Conservation (phyloP, 495 filamentous ascomycete genomes). For the Penicillium macrosclerotiorum region DNA sequence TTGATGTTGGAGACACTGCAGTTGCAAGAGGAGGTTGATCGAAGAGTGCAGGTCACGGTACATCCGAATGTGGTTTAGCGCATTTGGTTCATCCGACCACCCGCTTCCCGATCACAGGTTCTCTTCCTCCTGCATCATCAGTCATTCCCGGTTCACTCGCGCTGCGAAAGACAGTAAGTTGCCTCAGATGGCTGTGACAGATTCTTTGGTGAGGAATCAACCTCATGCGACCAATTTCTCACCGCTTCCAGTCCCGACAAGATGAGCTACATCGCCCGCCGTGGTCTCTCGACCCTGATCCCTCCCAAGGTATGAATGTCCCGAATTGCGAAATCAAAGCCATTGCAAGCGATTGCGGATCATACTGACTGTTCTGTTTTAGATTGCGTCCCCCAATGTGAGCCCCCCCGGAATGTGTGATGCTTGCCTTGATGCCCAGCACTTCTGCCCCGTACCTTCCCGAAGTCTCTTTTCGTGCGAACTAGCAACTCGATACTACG, state of each 20-base stretch:
- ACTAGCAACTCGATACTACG: conserved; percentile 5
- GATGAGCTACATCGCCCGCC: conserved; percentile 88
- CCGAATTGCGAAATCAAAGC: conserved; percentile 1
- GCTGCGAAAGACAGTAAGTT: conserved; percentile 35
- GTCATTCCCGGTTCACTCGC: conserved; percentile 35
- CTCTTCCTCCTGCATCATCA: conserved; percentile 36
- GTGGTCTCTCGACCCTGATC: conserved; percentile 95
- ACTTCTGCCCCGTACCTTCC: conserved; percentile 20
- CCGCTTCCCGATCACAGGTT: conserved; percentile 37
- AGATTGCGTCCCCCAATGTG: conserved; percentile 93
- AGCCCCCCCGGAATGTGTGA: conserved; percentile 31
- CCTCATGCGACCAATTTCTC: conserved; percentile 26
- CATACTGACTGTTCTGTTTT: conserved; percentile 31
- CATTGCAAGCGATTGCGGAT: background rate
- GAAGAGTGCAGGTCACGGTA: conserved; percentile 38
- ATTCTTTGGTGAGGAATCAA: conserved; percentile 1
- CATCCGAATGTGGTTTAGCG: conserved; percentile 44
- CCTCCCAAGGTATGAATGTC: conserved; percentile 80
- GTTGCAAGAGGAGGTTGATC: conserved; percentile 35
- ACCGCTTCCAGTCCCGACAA: conserved; percentile 46
- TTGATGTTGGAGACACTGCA: conserved; percentile 16
- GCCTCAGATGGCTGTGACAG: background rate
- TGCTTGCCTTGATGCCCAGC: conserved; percentile 4
- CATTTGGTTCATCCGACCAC: conserved; percentile 41
- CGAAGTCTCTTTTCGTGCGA: conserved; percentile 24